Conservation (phyloP, 306 rosid species). For the Rosa rugosa region DNA sequence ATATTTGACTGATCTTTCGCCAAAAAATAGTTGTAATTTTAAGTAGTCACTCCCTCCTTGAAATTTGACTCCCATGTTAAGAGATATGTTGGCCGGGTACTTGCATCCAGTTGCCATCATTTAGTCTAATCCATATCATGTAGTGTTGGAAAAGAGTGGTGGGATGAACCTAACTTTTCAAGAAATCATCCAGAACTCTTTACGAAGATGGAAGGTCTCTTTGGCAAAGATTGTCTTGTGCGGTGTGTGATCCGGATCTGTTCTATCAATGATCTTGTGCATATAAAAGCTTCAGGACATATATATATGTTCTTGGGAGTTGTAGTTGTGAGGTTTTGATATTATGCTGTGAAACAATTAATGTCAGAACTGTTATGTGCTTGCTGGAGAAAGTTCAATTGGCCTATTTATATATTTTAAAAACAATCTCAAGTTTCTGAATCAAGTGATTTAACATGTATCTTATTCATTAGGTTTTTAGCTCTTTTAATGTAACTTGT, state of each 20-base stretch:
- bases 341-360: neutral
- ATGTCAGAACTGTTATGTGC: neutral
- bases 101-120: neutral
- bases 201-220: neutral
- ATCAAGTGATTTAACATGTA: neutral
- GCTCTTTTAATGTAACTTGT: neutral
- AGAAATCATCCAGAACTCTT: neutral
- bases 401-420: neutral
- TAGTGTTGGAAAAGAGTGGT: constrained; percentile 7
- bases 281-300: neutral
- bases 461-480: neutral
- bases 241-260: neutral
- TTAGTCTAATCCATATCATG: constrained; percentile 1
- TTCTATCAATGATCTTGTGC: neutral
- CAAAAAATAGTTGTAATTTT: constrained; percentile 21
- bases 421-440: neutral
- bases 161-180: constrained; percentile 4
- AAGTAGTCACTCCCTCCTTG: constrained; percentile 15
- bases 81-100: neutral
- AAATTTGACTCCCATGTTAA: neutral
- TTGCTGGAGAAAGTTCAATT: neutral
- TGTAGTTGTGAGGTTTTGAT: neutral
- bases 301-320: neutral
- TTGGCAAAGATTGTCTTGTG: neutral
- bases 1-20: constrained; percentile 31